Evolutionary conservation across 495 filamentous ascomycete species (phyloP).

Genomic region (Penicillium diatomitis): DNA sequence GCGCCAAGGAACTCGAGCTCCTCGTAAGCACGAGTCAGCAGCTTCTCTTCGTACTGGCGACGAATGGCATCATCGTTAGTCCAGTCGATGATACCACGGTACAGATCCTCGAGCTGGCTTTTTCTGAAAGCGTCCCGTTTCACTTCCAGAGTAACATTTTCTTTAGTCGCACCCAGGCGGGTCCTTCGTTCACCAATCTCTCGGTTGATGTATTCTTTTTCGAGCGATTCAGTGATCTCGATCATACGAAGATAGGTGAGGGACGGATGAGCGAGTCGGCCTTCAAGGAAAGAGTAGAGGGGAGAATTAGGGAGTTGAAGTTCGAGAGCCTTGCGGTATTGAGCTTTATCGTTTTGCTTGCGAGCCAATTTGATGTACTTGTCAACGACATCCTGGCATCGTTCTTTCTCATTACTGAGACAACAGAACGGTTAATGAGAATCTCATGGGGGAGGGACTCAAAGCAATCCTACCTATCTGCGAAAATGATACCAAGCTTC

Average conservation of each 20-base stretch:
- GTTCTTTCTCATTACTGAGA: slow-evolving; percentile 49
- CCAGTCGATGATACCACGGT: slow-evolving; percentile 82
- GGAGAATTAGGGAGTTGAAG: slow-evolving; percentile 68
- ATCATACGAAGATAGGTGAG: slow-evolving; percentile 75
- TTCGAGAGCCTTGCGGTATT: slow-evolving; percentile 65
- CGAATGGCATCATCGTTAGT: slow-evolving; percentile 75
- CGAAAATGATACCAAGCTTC: slow-evolving; percentile 64
- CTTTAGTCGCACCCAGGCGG: slow-evolving; percentile 72
- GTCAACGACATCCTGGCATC: slow-evolving; percentile 72
- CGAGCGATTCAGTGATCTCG: slow-evolving; percentile 77
- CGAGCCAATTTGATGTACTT: slow-evolving; percentile 66
- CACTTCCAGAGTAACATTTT: slow-evolving; percentile 76
- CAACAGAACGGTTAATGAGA: neutral
- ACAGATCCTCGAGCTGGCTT: slow-evolving; percentile 65
- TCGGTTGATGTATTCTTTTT: slow-evolving; percentile 83
- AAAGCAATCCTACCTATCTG: slow-evolving; percentile 38
- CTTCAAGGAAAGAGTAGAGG: slow-evolving; percentile 76
- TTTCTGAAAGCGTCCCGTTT: slow-evolving; percentile 69
- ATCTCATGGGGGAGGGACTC: neutral
- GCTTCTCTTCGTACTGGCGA: slow-evolving; percentile 80
- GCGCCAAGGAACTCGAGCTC: slow-evolving; percentile 55
- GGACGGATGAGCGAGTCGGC: slow-evolving; percentile 69
- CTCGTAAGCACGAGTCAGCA: slow-evolving; percentile 74
- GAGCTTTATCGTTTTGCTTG: slow-evolving; percentile 56
- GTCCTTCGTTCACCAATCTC: slow-evolving; percentile 85